Evolutionary conservation across 805 yeast genomes (phyloP).

Genomic region (Metschnikowia hibisci): DNA sequence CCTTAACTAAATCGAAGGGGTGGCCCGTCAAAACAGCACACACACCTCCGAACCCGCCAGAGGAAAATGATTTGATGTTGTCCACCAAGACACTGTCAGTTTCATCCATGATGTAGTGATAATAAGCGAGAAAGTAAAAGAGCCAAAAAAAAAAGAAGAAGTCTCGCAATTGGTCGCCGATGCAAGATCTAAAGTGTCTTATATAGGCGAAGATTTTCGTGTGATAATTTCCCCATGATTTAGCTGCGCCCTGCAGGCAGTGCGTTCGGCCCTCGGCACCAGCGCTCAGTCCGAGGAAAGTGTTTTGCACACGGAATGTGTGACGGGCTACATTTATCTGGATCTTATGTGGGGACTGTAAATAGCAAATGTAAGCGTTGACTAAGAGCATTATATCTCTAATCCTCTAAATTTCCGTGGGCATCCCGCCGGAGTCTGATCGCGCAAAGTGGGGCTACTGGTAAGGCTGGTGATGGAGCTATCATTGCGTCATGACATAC

Average conservation of each 20-base stretch:
- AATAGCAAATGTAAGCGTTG: too few relatives aligned
- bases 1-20: constrained; percentile 92
- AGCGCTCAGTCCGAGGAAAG: neutral
- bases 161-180: neutral
- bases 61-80: constrained; percentile 78
- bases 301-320: neutral
- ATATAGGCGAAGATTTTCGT: constrained; percentile 1
- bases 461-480: neutral
- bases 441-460: constrained; percentile 2
- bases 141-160: neutral
- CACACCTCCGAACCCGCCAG: constrained; percentile 96
- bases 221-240: constrained; percentile 5
- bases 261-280: constrained; percentile 4
- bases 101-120: constrained; percentile 35
- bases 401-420: too few relatives aligned
- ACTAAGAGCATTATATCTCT: too few relatives aligned
- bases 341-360: too few relatives aligned
- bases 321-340: neutral
- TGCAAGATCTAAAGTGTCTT: neutral
- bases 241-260: constrained; percentile 4
- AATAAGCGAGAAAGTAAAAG: neutral
- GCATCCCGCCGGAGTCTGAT: neutral
- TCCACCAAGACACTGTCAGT: constrained; percentile 53
- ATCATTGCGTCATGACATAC: neutral
- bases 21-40: constrained; percentile 96